phyloP scores from a whole-genome alignment of 768 basidiomycete species.

The Grammothele lineata region DNA sequence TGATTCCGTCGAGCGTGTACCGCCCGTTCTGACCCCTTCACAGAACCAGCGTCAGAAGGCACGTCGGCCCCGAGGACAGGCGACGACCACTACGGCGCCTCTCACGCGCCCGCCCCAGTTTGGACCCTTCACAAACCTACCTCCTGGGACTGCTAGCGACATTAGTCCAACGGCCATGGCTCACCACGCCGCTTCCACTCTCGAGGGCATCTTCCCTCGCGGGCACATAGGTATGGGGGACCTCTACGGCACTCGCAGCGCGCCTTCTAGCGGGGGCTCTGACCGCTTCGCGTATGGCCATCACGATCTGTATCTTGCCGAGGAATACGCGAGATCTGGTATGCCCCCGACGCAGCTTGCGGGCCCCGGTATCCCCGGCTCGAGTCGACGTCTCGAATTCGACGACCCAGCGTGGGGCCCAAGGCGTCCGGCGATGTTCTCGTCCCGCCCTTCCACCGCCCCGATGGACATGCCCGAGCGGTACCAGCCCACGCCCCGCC shows the following conservation, averaged over 20 bases:
- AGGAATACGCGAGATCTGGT: conserved; percentile 14
- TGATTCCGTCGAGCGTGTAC: conserved; percentile 5
- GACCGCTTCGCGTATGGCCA: conserved; percentile 12
- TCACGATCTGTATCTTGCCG: conserved; percentile 17
- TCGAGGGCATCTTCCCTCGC: conserved; percentile 11
- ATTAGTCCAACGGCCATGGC: conserved; percentile 7
- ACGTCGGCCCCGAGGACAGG: conserved; percentile 63
- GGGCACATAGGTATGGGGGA: conserved; percentile 5
- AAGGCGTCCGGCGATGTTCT: conserved; percentile 2
- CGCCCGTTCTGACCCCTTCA: conserved; percentile 19
- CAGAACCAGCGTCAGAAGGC: conserved; percentile 90
- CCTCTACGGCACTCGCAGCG: conserved; percentile 14
- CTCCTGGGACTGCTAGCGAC: conserved; percentile 20
- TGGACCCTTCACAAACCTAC: conserved; percentile 52
- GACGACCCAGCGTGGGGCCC: conserved; percentile 5
- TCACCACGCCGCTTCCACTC: conserved; percentile 2
- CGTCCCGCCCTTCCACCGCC: conserved; percentile 12
- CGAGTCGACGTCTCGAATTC: conserved; percentile 7
- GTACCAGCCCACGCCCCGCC: conserved; percentile 8
- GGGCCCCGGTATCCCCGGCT: conserved; percentile 26
- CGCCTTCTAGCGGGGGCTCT: conserved; percentile 15
- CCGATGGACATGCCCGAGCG: conserved; percentile 9
- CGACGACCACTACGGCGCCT: conserved; percentile 38
- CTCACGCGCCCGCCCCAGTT: conserved; percentile 56
- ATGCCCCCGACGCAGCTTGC: conserved; percentile 21